Evolutionary conservation across 1,139 yeast species (phyloP), one percentile per base, ranked within the genome.

Genomic region (Kazachstania sp.): DNA sequence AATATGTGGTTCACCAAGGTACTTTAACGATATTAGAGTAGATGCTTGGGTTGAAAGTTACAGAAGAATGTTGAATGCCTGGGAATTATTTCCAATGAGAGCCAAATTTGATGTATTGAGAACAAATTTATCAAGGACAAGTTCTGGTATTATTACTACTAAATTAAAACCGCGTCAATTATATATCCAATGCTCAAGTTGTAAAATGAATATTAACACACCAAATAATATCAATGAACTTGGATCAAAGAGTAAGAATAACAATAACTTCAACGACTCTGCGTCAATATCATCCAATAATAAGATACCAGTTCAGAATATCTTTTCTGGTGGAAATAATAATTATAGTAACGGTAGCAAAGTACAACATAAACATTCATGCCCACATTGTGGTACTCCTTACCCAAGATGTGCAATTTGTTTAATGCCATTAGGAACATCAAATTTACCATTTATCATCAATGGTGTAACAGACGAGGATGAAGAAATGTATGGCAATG

Each of bases 371-470:
- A 69, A 57, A 44, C 58, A 62, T 37, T 70, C 78, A 4, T 88
- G 97, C 63, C 90, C 90, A 0, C 84, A 83, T 57, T 90, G 97
- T 68, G 92, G 94, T 8, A 78, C 86, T 0, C 84, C 94, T n/a
- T 72, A 87, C 35, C 97, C 98, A 0, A 70, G 95, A 51, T 92
- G 97, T 65, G 88, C 96, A 0, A 83, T 92, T 8, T 92, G 97
- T 59, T 68, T 90, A 34, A 69, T 87, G 46, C 81, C 95, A 0
- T 69, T 88, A 51, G 97, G 97, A 0, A 78, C 86, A 0, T 81
- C 87, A 1, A 63, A 60, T 45, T 46, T 65, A 18, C 68, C 68
- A 2, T 63, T 65, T 38, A 58, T 62, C 2, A 63, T 65, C 9
- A 55, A 58, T 35, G 68, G 68, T 6, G 48, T 54, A 7, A 41